Conservation (phyloP, 2,329 filamentous ascomycete species). For the Daldinia eschscholtzii region DNA sequence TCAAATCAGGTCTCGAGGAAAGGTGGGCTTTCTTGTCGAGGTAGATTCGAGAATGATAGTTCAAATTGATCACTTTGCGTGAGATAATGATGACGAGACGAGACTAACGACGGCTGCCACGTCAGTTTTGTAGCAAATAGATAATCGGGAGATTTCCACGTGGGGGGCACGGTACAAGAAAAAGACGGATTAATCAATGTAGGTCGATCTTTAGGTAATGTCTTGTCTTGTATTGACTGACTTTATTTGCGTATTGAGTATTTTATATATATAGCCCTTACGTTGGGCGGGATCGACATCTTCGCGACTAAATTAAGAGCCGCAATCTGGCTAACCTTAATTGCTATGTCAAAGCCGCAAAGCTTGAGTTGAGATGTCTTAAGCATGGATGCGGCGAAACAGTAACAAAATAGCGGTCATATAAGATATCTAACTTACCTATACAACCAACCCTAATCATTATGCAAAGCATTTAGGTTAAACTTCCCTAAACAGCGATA, state of each 20-base stretch:
- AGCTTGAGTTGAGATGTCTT: slow-evolving; percentile 11
- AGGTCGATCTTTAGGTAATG: slow-evolving; percentile 8
- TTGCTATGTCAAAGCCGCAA: slow-evolving; percentile 1
- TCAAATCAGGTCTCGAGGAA: slow-evolving; percentile 22
- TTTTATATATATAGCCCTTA: slow-evolving; percentile 9
- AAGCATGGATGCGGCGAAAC: background rate
- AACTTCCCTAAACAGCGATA: background rate
- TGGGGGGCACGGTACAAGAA: slow-evolving; percentile 38
- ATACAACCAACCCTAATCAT: background rate
- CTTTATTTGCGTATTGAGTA: slow-evolving; percentile 1
- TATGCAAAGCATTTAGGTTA: background rate
- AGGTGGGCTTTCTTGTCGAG: slow-evolving; percentile 10
- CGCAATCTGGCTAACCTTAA: slow-evolving; percentile 34
- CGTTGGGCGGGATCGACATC: slow-evolving; percentile 20
- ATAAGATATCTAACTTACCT: background rate
- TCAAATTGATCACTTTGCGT: slow-evolving; percentile 24
- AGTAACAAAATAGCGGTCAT: background rate
- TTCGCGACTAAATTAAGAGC: slow-evolving; percentile 34
- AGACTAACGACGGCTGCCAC: slow-evolving; percentile 17
- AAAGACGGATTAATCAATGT: slow-evolving; percentile 22
- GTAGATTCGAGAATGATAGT: slow-evolving; percentile 23
- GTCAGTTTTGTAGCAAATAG: slow-evolving; percentile 45
- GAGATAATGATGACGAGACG: slow-evolving; percentile 34
- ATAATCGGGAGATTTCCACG: slow-evolving; percentile 44
- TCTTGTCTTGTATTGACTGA: slow-evolving; percentile 10